These are phyloP conservation scores for Microdochium bolleyi DNA, from an alignment of 2,329 filamentous ascomycete species.

Conservation along the genomic window DNA sequence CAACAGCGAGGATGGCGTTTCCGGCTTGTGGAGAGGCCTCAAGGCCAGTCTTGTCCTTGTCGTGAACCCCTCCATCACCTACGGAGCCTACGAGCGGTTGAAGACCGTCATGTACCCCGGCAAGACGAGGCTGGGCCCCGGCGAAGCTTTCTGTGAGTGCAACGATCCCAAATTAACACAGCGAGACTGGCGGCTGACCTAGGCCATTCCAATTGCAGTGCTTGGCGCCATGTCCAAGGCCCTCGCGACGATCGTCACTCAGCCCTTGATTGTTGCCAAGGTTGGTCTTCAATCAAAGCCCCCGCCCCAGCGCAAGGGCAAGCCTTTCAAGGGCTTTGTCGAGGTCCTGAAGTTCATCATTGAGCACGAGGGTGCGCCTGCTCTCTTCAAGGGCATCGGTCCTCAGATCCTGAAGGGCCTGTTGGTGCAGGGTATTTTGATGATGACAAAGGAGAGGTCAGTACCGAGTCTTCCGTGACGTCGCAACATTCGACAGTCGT, in stretches of 20 bases:
- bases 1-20: conserved; percentile 80
- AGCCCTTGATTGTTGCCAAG: conserved; percentile 95
- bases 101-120: conserved; percentile 71
- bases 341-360: conserved; percentile 96
- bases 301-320: conserved; percentile 73
- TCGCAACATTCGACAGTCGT: too few relatives aligned
- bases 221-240: conserved; percentile 90
- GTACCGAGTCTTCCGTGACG: conserved; percentile 13
- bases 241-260: conserved; percentile 82
- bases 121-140: conserved; percentile 65
- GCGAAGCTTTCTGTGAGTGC: conserved; percentile 83
- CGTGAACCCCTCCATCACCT: conserved; percentile 94
- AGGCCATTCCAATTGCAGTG: conserved; percentile 39
- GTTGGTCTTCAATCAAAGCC: conserved; percentile 93
- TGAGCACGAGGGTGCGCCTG: conserved; percentile 71
- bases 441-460: conserved; percentile 98
- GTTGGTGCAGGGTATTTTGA: conserved; percentile 87
- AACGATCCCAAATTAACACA: neutral
- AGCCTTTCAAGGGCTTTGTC: conserved; percentile 85
- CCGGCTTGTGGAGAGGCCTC: conserved; percentile 86
- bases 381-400: conserved; percentile 94
- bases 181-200: neutral
- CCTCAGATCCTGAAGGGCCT: conserved; percentile 91
- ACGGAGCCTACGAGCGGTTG: conserved; percentile 89
- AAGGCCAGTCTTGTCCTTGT: conserved; percentile 95